Base-by-base conservation (phyloP, 768 basidiomycete species). In the Lentinula aciculospora region DNA sequence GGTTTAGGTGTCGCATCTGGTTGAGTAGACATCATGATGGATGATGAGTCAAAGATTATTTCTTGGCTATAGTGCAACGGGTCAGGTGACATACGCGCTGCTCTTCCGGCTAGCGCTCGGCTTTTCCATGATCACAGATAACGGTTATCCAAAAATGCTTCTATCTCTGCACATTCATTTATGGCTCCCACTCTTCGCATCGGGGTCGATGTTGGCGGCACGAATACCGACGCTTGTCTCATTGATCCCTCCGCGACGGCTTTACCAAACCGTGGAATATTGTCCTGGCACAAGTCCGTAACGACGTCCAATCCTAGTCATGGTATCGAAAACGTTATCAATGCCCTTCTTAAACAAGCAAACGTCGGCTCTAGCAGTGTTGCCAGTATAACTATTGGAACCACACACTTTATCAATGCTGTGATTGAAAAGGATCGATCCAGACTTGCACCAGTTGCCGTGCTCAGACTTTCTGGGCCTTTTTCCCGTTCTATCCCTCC, bases 381-480 rank as follows among this genome's bases (percentile, higher is more conserved):
- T n/a, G 72, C 77, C 48, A 75, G 76, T 1, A 64, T 83, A 39
- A 70, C 78, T 55, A 76, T 84, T 49, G 82, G 83, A 9, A 83
- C 81, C 0, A 83, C 82, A 6, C 73, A 76, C 58, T 80, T 79
- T 59, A 72, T 79, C 6, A 81, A 84, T 59, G 80, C 80, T 1
- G 73, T 84, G 1, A 67, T 84, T 29, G 80, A 83, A 65, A 67
- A 73, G 47, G 76, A 83, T 62, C 66, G 69, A 10, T 62, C 71
- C 3, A 71, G 77, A 4, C 71, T 84, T 8, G 73, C 77, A 34
- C 75, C 74, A 31, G 82, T 85, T 0, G 83, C 81, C 0, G 79
- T 84, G 39, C 72, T 85, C 42, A 78, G 83, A 53, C 72, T 85
- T n/a, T 81, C 78, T 56, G 80, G 79, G 21, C 78, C 79, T 0